Conservation (phyloP, 2,329 filamentous ascomycete species). For the Ascochyta viciae-villosae region DNA sequence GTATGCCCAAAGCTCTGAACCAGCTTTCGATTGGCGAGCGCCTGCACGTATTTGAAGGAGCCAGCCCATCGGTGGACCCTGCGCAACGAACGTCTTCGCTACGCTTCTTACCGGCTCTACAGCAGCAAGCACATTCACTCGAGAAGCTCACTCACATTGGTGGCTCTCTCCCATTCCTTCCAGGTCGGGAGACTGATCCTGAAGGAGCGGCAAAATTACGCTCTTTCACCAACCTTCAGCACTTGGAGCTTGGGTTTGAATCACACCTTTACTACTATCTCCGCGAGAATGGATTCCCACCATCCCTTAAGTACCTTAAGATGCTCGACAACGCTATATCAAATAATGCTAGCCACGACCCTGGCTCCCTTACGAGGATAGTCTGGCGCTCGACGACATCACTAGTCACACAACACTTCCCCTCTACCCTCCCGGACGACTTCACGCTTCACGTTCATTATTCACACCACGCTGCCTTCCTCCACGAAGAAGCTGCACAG, state of each 20-base stretch:
- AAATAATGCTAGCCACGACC: conserved; percentile 24
- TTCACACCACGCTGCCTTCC: conserved; percentile 20
- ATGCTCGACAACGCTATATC: conserved; percentile 36
- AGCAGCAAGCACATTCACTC: conserved; percentile 43
- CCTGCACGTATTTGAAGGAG: conserved; percentile 36
- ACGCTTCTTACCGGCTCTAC: conserved; percentile 38
- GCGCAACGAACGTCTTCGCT: conserved; percentile 30
- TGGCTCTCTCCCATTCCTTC: conserved; percentile 25
- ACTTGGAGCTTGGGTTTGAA: conserved; percentile 40
- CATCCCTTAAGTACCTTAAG: conserved; percentile 34
- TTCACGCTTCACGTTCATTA: conserved; percentile 34
- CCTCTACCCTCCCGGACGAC: conserved; percentile 13
- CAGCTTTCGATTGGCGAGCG: conserved; percentile 44
- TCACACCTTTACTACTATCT: conserved; percentile 38
- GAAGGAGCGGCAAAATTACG: conserved; percentile 30
- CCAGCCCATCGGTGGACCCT: conserved; percentile 24
- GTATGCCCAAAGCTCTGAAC: conserved; percentile 41
- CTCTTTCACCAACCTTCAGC: conserved; percentile 33
- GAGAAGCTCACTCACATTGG: conserved; percentile 38
- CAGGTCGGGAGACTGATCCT: conserved; percentile 19
- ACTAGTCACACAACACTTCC: conserved; percentile 26
- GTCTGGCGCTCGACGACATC: conserved; percentile 25
- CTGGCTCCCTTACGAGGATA: conserved; percentile 23
- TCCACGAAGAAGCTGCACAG: conserved; percentile 2
- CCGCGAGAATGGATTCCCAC: conserved; percentile 32